phyloP scores from a whole-genome alignment of 306 rosid species.

The Glycine latifolia region DNA sequence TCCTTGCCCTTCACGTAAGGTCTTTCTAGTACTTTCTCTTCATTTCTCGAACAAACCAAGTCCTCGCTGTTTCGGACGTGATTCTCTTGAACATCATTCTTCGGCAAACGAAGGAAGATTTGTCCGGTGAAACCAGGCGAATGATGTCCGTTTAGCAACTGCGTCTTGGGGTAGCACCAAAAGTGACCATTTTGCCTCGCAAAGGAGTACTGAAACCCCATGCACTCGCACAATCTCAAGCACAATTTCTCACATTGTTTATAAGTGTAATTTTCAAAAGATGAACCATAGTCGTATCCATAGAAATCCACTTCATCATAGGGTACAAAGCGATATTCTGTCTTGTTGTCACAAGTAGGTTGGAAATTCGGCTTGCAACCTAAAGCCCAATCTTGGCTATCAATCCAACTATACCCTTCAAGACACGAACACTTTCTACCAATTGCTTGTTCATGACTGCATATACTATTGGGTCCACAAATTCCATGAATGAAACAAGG shows the following conservation, averaged over 20 bases:
- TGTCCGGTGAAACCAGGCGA: conserved; percentile 28
- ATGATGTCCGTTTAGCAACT: conserved; percentile 41
- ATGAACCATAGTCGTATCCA: background rate
- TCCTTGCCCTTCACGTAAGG: conserved; percentile 26
- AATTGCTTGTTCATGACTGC: background rate
- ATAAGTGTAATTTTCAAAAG: background rate
- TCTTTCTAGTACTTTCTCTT: background rate
- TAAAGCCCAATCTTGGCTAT: conserved; percentile 15
- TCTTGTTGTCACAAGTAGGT: conserved; percentile 15
- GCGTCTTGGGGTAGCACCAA: conserved; percentile 43
- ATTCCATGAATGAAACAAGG: conserved; percentile 30
- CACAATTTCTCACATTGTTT: conserved; percentile 38
- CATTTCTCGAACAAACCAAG: background rate
- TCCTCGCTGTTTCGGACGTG: background rate
- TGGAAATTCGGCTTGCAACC: conserved; percentile 32
- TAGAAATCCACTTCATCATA: background rate
- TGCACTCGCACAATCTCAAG: conserved; percentile 29
- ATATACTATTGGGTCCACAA: conserved; percentile 22
- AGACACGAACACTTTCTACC: background rate
- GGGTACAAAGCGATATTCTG: background rate
- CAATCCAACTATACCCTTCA: conserved; percentile 19
- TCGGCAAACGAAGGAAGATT: conserved; percentile 46
- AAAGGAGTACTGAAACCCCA: conserved; percentile 39
- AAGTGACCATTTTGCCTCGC: background rate
- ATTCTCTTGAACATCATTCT: background rate